Conservation (phyloP, 108 stramenopile species). For the Cylindrotheca closterium region DNA sequence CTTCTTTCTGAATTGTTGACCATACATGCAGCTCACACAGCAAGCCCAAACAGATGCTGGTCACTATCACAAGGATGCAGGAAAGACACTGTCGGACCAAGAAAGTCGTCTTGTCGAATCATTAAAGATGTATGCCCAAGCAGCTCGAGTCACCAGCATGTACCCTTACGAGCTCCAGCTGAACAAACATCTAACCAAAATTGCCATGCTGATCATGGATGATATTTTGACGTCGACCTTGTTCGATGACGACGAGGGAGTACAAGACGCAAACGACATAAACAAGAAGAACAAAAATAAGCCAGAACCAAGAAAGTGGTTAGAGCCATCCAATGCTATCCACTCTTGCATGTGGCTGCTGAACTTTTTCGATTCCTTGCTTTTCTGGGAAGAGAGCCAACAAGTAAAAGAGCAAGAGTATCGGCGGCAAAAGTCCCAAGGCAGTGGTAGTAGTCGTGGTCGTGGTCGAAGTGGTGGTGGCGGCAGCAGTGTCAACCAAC, state of each 20-base stretch:
- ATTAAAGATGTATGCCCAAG: slow-evolving; percentile 43
- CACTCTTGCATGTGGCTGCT: slow-evolving; percentile 42
- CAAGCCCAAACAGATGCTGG: slow-evolving; percentile 21
- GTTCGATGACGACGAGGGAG: not conserved
- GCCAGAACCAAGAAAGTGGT: slow-evolving; percentile 28
- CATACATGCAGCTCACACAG: not conserved
- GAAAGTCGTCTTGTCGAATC: slow-evolving; percentile 55
- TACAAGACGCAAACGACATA: slow-evolving; percentile 13
- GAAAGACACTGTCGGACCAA: slow-evolving; percentile 19
- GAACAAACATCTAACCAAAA: slow-evolving; percentile 52
- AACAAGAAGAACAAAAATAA: not conserved
- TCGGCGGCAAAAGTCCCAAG: too few species aligned
- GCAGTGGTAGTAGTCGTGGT: too few species aligned
- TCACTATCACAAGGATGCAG: slow-evolving; percentile 64
- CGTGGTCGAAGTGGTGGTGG: too few species aligned
- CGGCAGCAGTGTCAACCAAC: slow-evolving; percentile 10
- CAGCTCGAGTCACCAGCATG: slow-evolving; percentile 39
- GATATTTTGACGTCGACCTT: slow-evolving; percentile 37
- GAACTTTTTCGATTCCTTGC: slow-evolving; percentile 45
- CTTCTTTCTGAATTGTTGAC: not conserved
- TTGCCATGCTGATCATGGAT: slow-evolving; percentile 34
- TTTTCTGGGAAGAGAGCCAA: slow-evolving; percentile 49
- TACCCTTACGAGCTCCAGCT: slow-evolving; percentile 59
- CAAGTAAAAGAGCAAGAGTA: too few species aligned
- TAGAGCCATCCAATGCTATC: slow-evolving; percentile 34